These are phyloP conservation scores for Diaporthe amygdali DNA, from an alignment of 2,329 filamentous ascomycete species.

Conservation along the genomic window DNA sequence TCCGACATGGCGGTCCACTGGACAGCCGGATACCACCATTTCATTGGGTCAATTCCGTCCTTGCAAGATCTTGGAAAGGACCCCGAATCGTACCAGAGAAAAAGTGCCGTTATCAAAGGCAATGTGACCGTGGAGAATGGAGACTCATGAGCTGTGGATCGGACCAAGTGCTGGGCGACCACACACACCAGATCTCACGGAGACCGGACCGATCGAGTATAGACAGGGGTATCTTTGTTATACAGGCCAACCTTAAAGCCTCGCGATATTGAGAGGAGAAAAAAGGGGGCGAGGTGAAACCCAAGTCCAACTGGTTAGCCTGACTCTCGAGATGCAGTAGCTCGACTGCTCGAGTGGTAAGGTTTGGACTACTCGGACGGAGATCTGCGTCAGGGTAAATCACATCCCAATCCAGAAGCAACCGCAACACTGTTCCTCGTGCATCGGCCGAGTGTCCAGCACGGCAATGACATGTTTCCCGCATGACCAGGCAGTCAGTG, in stretches of 20 bases:
- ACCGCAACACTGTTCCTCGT: not conserved
- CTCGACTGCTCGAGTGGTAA: not conserved
- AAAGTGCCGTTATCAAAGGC: not conserved
- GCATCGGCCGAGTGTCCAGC: not conserved
- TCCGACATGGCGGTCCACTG: not conserved
- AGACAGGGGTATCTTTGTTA: not conserved
- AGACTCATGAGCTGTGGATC: not conserved
- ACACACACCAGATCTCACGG: conserved; percentile 5
- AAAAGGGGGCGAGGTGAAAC: conserved; percentile 5
- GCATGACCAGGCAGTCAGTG: not conserved
- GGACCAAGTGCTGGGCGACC: not conserved
- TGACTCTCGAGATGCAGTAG: conserved; percentile 9
- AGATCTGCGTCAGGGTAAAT: conserved; percentile 7
- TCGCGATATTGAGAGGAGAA: not conserved
- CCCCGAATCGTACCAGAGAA: not conserved
- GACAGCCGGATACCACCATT: not conserved
- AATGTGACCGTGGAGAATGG: not conserved
- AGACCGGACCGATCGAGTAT: conserved; percentile 12
- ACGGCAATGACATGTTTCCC: not conserved
- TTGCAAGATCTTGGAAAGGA: not conserved
- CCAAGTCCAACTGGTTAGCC: not conserved
- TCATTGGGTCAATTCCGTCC: not conserved
- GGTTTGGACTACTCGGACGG: not conserved
- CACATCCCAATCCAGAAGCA: not conserved
- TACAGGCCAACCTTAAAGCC: not conserved